Percentiles rank a stretch among this genome's conserved stretches.
Conservation (phyloP, 2,329 filamentous ascomycete species). For the Pseudogymnoascus sp. region DNA sequence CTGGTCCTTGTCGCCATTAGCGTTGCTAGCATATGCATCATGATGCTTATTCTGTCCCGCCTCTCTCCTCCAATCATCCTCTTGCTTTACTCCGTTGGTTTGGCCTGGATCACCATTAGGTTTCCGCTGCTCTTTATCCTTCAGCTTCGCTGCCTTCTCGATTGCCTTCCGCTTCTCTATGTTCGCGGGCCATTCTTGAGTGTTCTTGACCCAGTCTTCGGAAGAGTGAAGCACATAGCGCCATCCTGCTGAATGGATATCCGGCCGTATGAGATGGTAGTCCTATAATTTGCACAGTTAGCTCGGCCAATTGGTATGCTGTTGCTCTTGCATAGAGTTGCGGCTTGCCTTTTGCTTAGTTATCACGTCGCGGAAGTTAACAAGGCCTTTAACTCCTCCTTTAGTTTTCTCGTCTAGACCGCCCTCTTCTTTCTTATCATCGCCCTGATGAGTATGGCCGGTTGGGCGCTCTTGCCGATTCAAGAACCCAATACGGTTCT, state of each 20-base stretch:
- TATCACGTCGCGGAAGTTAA: constrained; percentile 33
- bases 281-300: constrained; percentile 24
- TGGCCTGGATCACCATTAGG: constrained; percentile 26
- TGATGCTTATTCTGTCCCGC: constrained; percentile 19
- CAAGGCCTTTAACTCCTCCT: constrained; percentile 22
- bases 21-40: constrained; percentile 13
- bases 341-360: constrained; percentile 15
- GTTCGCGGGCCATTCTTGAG: constrained; percentile 41
- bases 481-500: constrained; percentile 33
- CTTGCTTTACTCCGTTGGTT: constrained; percentile 17
- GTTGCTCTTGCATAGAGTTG: background rate
- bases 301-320: background rate
- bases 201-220: constrained; percentile 40
- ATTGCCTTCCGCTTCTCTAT: constrained; percentile 29
- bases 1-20: constrained; percentile 16
- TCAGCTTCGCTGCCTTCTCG: constrained; percentile 24
- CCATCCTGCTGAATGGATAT: constrained; percentile 38
- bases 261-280: constrained; percentile 35
- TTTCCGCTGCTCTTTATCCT: constrained; percentile 20
- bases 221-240: constrained; percentile 40
- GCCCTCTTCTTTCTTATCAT: constrained; percentile 17
- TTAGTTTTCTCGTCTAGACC: background rate
- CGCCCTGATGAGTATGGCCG: constrained; percentile 31
- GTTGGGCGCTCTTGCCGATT: constrained; percentile 30
- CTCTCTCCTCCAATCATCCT: constrained; percentile 14